These are phyloP conservation scores for sorghum (Sorghum bicolor) DNA, from an alignment of 176 grass and related monocot genomes.

Conservation along the genomic window Sorghum_bicolor_NCBIv3 NC_012873.2:65015001-65015500, in stretches of 20 bases:
- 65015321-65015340: constrained; percentile 13
- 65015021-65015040: constrained; percentile 93
- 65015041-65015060: constrained; percentile 96
- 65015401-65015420: constrained; percentile 67
- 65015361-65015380: constrained; percentile 76
- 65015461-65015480: constrained; percentile 62
- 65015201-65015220: constrained; percentile 62
- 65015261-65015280: constrained; percentile 84
- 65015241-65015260: constrained; percentile 88
- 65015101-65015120: constrained; percentile 23
- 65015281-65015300: constrained; percentile 88
- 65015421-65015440: constrained; percentile 78
- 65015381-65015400: constrained; percentile 62
- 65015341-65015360: constrained; percentile 7
- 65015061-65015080: constrained; percentile 39
- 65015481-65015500: constrained; percentile 83
- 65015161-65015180: constrained; percentile 59
- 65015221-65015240: constrained; percentile 61
- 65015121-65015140: constrained; percentile 21
- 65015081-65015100: background rate
- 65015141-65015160: constrained; percentile 62
- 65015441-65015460: constrained; percentile 71
- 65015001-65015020: constrained; percentile 89
- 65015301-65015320: constrained; percentile 11
- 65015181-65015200: constrained; percentile 89